Evolutionary conservation across 2,329 filamentous ascomycete genomes (phyloP).

Genomic region (Colletotrichum sp.): DNA sequence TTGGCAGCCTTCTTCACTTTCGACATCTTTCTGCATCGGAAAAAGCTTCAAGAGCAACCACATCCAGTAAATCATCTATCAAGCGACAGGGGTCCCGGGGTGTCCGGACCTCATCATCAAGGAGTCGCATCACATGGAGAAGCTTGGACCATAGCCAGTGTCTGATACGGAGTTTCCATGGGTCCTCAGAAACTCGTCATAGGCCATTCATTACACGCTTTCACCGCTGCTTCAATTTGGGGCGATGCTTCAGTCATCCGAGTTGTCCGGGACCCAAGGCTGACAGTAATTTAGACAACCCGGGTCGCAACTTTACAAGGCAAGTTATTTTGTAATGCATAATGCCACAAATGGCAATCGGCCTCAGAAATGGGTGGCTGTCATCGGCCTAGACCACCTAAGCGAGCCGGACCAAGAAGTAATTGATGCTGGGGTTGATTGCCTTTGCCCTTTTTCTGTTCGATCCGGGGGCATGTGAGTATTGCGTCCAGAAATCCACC

Average conservation of each 20-base stretch:
- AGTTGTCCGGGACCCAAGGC: not conserved
- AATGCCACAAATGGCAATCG: not conserved
- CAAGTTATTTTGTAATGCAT: not conserved
- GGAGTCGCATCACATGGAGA: not conserved
- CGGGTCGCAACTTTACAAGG: not conserved
- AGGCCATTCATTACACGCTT: not conserved
- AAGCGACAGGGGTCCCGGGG: not conserved
- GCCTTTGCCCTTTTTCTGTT: not conserved
- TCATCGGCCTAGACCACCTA: not conserved
- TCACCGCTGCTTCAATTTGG: constrained; percentile 10
- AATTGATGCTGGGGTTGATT: not conserved
- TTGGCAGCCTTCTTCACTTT: not conserved
- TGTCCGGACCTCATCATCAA: not conserved
- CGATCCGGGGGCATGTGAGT: not conserved
- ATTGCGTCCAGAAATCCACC: not conserved
- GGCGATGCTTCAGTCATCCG: not conserved
- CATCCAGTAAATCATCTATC: not conserved
- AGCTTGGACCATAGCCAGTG: not conserved
- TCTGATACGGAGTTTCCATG: not conserved
- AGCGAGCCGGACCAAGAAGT: not conserved
- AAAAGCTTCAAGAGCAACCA: not conserved
- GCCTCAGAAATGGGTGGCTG: not conserved
- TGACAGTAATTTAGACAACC: not conserved
- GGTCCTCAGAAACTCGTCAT: not conserved
- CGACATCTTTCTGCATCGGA: not conserved